Evolutionary conservation across 2,329 filamentous ascomycete species (phyloP), one percentile per base, ranked within the genome.

Genomic region (Sporothrix inflata): DNA sequence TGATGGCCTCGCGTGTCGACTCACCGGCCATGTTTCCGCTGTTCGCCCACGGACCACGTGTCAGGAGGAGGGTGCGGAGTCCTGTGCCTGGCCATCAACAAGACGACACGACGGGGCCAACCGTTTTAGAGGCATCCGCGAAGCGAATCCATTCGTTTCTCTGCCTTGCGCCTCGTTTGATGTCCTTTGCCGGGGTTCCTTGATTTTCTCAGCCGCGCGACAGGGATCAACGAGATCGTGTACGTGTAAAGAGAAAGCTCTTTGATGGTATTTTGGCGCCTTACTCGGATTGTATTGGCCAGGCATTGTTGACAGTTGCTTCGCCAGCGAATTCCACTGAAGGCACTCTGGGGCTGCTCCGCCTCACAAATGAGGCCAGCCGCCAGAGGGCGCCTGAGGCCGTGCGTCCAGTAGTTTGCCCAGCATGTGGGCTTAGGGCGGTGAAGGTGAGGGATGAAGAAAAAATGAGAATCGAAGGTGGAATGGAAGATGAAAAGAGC

Each of bases 161-260:
- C 49, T 69, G 66, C 66, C 66, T 69, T 69, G 66, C 49, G 47
- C 66, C 49, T 57, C 49, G 40, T 11, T 21, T 19, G 38, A 27
- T 27, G 21, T 27, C n/a, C 3, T 27, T 38, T 8, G 27, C 5
- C 3, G 53, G 5, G 14, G n/a, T 3, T n/a, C 16, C 5, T 34
- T 38, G 27, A 57, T 57, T 57, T 30, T 34, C 14, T 40, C 38
- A 45, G 38, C 21, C 60, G 21, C 4, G 60, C 38, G 21, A 42
- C 60, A 65, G 5, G 38, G 60, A 45, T 65, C 11, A 11, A 60
- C 34, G 0, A 60, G 51, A 19, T n/a, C 30, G 5, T 40, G 30
- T 4, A 38, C 19, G 2, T 53, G 49, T 0, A 21, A 60, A 49
- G 19, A 11, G 19, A 49, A 19, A 12, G 21, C 14, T 19, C 49